Evolutionary conservation across 2,329 filamentous ascomycete genomes (phyloP).

Genomic region (Stylonectria norvegica): DNA sequence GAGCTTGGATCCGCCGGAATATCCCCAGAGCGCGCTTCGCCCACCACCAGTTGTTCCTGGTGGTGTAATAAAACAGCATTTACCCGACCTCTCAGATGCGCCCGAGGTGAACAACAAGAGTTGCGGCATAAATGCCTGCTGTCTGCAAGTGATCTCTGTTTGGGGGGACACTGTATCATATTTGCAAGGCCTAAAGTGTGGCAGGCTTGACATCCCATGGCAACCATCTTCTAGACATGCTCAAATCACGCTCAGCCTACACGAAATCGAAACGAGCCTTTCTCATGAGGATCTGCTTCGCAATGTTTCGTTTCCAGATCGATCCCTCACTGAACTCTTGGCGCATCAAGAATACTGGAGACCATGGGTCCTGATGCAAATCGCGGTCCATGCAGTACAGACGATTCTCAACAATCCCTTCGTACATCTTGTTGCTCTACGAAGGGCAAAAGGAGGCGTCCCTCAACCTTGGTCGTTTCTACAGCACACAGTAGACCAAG

Average conservation of each 20-base stretch:
- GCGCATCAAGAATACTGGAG: constrained; percentile 2
- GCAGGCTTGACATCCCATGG: constrained; percentile 1
- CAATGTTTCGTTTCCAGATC: background rate
- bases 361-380: constrained; percentile 4
- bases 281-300: background rate
- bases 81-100: background rate
- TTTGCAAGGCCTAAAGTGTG: background rate
- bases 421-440: constrained; percentile 1
- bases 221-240: constrained; percentile 1
- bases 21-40: background rate
- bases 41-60: background rate
- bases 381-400: background rate
- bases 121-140: background rate
- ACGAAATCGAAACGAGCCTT: background rate
- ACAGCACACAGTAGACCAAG: constrained; percentile 3
- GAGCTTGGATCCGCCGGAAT: background rate
- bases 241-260: background rate
- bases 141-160: background rate
- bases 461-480: constrained; percentile 2
- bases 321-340: background rate
- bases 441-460: background rate
- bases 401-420: constrained; percentile 4
- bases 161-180: constrained; percentile 1
- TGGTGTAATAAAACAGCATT: background rate
- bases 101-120: background rate